These are phyloP conservation scores for Heteromeles arbutifolia DNA, from an alignment of 306 rosid species.

Conservation along the genomic window DNA sequence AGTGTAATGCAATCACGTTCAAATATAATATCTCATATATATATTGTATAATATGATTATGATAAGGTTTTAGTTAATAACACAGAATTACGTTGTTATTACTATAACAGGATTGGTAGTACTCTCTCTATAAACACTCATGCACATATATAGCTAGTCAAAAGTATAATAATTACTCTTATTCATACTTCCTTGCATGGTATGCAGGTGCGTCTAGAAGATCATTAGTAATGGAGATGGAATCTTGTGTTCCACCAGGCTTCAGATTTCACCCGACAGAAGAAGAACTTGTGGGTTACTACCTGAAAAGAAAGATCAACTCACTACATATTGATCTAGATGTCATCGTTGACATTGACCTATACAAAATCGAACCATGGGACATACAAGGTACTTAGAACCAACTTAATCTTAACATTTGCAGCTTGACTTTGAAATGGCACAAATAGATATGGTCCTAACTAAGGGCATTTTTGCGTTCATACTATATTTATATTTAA, in stretches of 20 bases:
- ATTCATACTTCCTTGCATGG: neutral
- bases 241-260: constrained; percentile 88
- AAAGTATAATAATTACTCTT: neutral
- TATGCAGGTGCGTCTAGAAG: constrained; percentile 20
- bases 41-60: too few relatives aligned
- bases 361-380: constrained; percentile 94
- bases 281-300: constrained; percentile 91
- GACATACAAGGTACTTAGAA: constrained; percentile 70
- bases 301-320: constrained; percentile 78
- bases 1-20: neutral
- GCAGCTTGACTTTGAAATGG: neutral
- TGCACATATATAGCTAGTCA: neutral
- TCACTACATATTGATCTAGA: constrained; percentile 66
- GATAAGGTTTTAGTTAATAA: neutral
- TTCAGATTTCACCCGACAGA: constrained; percentile 98
- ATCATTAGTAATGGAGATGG: constrained; percentile 53
- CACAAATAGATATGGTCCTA: neutral
- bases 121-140: neutral
- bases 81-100: neutral
- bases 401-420: neutral
- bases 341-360: constrained; percentile 80
- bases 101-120: neutral
- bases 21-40: too few relatives aligned
- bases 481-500: neutral
- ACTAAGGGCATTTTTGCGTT: neutral